Percentiles rank a stretch among this genome's conserved stretches.
phyloP scores from a whole-genome alignment of 2,329 filamentous ascomycete species.

The Talaromyces sp. region DNA sequence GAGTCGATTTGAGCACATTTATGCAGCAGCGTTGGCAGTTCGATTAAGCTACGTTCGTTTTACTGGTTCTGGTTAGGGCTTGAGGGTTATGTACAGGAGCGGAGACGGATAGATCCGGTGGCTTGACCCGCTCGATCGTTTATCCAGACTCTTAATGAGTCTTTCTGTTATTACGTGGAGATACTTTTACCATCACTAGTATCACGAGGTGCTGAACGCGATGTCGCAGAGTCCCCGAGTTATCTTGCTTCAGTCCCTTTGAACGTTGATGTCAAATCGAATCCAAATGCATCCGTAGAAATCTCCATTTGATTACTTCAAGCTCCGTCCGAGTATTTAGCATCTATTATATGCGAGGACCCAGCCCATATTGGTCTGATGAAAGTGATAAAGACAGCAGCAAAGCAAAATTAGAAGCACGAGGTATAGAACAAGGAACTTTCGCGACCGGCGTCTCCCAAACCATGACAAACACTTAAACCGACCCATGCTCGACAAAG shows the following conservation, averaged over 20 bases:
- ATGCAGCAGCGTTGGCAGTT: background rate
- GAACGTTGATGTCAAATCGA: background rate
- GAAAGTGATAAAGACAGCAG: background rate
- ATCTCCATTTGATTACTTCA: background rate
- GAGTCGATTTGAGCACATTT: constrained; percentile 19
- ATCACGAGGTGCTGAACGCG: background rate
- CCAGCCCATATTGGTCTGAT: background rate
- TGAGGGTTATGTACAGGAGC: background rate
- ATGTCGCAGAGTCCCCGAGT: background rate
- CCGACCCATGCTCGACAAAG: background rate
- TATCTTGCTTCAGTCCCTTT: too few species aligned
- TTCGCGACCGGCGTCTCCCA: too few species aligned
- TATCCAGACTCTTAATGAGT: background rate
- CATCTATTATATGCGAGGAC: background rate
- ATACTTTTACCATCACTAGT: too few species aligned
- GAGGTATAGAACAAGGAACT: background rate
- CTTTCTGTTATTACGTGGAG: background rate
- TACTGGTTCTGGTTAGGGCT: background rate
- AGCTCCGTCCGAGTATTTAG: background rate
- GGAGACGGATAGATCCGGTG: background rate
- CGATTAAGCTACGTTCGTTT: background rate
- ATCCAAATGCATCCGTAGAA: background rate
- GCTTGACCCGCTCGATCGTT: constrained; percentile 1
- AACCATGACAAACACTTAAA: background rate
- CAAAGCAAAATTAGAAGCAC: background rate